Conservation (phyloP, 345 rosid species). For the Brassica nigra region DNA sequence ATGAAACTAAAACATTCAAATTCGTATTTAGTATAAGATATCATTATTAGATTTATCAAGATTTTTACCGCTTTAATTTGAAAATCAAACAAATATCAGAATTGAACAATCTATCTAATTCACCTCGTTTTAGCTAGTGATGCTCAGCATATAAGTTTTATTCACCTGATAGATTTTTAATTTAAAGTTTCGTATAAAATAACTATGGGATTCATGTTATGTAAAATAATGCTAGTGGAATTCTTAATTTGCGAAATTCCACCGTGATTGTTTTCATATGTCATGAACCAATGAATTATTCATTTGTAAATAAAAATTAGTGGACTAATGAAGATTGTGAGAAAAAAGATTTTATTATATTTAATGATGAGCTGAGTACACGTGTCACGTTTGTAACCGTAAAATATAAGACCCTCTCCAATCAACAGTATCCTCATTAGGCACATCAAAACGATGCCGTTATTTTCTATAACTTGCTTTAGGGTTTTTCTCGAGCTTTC, state of each 20-base stretch:
- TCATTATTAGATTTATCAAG: neutral
- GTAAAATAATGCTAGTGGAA: neutral
- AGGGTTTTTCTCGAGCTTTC: neutral
- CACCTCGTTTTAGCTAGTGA: neutral
- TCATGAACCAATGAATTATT: neutral
- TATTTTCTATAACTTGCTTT: neutral
- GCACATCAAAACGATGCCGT: conserved; percentile 15
- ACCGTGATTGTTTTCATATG: neutral
- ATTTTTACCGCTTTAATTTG: neutral
- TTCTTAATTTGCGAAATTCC: neutral
- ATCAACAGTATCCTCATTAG: conserved; percentile 4
- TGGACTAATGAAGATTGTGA: neutral
- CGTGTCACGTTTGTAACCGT: neutral
- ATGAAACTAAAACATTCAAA: neutral
- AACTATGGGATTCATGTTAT: neutral
- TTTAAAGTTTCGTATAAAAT: neutral
- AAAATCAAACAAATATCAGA: neutral
- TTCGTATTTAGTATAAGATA: neutral
- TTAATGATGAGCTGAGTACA: neutral
- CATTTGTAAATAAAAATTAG: neutral
- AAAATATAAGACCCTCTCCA: neutral
- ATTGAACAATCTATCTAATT: neutral
- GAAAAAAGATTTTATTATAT: neutral
- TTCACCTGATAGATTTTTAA: neutral
- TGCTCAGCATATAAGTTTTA: neutral